phyloP scores from a whole-genome alignment of 768 basidiomycete genomes.

The Mycena amicta region DNA sequence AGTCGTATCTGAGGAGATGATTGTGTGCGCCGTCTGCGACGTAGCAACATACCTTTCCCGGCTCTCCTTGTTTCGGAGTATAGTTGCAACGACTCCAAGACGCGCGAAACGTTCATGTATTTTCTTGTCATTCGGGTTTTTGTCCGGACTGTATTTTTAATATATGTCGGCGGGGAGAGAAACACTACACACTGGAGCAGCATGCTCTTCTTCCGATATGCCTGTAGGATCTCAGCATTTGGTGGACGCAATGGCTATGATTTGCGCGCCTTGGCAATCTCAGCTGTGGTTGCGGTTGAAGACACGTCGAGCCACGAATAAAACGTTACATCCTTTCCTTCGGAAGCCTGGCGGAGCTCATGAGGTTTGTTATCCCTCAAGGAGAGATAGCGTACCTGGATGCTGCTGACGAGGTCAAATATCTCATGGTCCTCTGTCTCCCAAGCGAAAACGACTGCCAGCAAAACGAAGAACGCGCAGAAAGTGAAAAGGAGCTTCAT shows the following conservation, averaged over 20 bases:
- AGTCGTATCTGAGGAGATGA: constrained; percentile 64
- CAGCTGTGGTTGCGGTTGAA: constrained; percentile 67
- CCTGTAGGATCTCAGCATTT: constrained; percentile 35
- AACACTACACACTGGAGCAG: constrained; percentile 75
- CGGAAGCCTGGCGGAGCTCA: constrained; percentile 45
- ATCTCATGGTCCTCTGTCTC: constrained; percentile 94
- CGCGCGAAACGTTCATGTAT: constrained; percentile 91
- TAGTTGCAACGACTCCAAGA: constrained; percentile 81
- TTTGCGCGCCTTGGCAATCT: constrained; percentile 57
- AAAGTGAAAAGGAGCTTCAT: constrained; percentile 56
- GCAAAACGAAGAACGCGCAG: constrained; percentile 34
- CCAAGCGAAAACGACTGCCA: constrained; percentile 26
- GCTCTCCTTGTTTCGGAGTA: constrained; percentile 74
- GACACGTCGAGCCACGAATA: constrained; percentile 92
- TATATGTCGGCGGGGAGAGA: background rate
- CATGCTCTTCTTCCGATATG: constrained; percentile 91
- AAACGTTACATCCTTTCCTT: constrained; percentile 94
- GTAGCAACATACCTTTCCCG: constrained; percentile 65
- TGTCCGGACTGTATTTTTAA: constrained; percentile 73
- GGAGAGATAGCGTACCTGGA: constrained; percentile 44
- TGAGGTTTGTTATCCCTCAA: background rate
- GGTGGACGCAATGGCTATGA: background rate
- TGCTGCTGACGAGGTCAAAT: constrained; percentile 84
- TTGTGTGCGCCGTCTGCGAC: constrained; percentile 4
- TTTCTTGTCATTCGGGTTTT: constrained; percentile 83